Evolutionary conservation across 163 green algal genomes (phyloP).

Genomic region (Chloroidium sp.): DNA sequence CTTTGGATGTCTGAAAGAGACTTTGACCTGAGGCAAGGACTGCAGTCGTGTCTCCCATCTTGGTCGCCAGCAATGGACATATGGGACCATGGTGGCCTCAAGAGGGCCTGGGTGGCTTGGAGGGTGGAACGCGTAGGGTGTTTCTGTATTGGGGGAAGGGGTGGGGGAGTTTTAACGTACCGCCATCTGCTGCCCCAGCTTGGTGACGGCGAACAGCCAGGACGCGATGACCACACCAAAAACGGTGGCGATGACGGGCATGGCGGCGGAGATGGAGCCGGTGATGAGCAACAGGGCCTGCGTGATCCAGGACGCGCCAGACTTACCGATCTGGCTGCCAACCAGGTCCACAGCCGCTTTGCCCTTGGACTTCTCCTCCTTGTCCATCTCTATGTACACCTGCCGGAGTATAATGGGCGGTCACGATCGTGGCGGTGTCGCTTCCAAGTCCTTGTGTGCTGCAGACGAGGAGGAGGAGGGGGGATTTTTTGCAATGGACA

Average conservation of each 20-base stretch:
- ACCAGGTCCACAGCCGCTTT: constrained; percentile 81
- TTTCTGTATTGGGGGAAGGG: too few species aligned
- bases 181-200: constrained; percentile 16
- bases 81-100: too few species aligned
- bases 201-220: constrained; percentile 39
- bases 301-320: constrained; percentile 56
- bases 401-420: background rate
- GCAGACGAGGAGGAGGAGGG: too few species aligned
- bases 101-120: too few species aligned
- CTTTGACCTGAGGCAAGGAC: too few species aligned
- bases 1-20: too few species aligned
- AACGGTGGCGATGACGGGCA: constrained; percentile 48
- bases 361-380: constrained; percentile 71
- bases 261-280: constrained; percentile 45
- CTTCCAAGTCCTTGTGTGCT: too few species aligned
- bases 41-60: too few species aligned
- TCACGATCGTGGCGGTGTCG: too few species aligned
- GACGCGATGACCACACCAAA: constrained; percentile 36
- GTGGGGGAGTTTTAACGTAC: background rate
- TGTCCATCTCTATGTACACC: constrained; percentile 74
- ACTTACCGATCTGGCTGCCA: constrained; percentile 70
- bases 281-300: constrained; percentile 54
- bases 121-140: too few species aligned
- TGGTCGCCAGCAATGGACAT: too few species aligned
- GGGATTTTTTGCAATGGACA: too few species aligned